A percentile compares a stretch with the other conserved stretches of the same genome.
These are phyloP conservation scores for Corrigiola litoralis DNA, from an alignment of 179 eudicot species.

Conservation along the genomic window DNA sequence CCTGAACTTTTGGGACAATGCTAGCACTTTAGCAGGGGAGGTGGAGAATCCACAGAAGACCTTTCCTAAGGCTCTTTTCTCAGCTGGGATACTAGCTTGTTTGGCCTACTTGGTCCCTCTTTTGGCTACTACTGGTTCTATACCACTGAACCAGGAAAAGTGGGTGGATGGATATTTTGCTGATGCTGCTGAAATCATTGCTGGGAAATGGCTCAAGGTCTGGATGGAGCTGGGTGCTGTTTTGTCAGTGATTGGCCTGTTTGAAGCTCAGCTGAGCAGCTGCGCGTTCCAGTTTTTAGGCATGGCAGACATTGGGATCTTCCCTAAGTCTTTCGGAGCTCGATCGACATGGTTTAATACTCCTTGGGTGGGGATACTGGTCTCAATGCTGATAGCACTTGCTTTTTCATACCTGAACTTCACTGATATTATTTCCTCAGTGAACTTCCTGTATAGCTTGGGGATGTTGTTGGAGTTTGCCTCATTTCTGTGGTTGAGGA, in stretches of 20 bases:
- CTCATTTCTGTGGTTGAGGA: constrained; percentile 55
- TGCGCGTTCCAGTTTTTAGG: constrained; percentile 58
- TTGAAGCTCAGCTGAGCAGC: constrained; percentile 62
- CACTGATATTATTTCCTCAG: constrained; percentile 45
- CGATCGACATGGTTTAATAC: constrained; percentile 53
- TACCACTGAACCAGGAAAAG: constrained; percentile 29
- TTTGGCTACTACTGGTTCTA: constrained; percentile 52
- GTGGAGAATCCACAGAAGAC: constrained; percentile 61
- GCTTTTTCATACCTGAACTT: constrained; percentile 41
- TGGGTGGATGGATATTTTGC: constrained; percentile 66
- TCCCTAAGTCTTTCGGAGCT: constrained; percentile 43
- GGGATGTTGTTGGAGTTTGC: constrained; percentile 62
- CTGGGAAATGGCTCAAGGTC: constrained; percentile 55
- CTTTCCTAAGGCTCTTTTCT: constrained; percentile 48
- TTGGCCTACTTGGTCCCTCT: constrained; percentile 57
- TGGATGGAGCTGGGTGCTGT: constrained; percentile 64
- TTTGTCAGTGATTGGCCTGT: constrained; percentile 50
- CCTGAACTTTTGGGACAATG: constrained; percentile 73
- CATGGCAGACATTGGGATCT: constrained; percentile 55
- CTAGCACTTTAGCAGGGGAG: constrained; percentile 72
- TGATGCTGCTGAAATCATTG: constrained; percentile 42
- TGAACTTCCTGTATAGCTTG: constrained; percentile 59
- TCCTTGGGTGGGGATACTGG: constrained; percentile 62
- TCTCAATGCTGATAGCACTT: constrained; percentile 38
- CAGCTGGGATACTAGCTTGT: constrained; percentile 52